Conservation (phyloP, 2,329 filamentous ascomycete genomes). For the Paracoccidioides brasiliensis region DNA sequence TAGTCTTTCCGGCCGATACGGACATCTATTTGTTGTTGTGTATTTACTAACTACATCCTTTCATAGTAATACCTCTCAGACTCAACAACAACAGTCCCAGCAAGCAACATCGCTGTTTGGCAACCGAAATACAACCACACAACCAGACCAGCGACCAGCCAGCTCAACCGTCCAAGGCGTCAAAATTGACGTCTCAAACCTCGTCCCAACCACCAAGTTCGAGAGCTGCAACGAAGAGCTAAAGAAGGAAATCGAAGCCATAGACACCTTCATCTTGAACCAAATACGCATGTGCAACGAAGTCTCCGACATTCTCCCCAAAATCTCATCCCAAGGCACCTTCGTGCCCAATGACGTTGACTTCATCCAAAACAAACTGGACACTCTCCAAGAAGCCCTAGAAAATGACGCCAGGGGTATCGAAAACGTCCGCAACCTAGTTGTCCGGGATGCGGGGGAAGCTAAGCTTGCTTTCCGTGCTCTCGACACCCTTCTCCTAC, state of each 20-base stretch:
- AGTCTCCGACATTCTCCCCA: constrained; percentile 57
- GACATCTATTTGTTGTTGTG: neutral
- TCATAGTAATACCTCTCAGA: constrained; percentile 12
- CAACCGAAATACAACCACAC: constrained; percentile 19
- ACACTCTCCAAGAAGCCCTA: constrained; percentile 49
- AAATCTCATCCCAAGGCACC: constrained; percentile 50
- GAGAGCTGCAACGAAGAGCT: constrained; percentile 75
- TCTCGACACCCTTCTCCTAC: constrained; percentile 61
- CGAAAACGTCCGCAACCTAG: constrained; percentile 41
- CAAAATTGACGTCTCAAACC: constrained; percentile 62
- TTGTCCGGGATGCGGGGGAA: constrained; percentile 55
- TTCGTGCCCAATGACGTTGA: constrained; percentile 53
- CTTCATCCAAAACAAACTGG: constrained; percentile 47
- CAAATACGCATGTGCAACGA: constrained; percentile 63
- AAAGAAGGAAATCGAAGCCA: constrained; percentile 60
- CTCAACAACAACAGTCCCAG: constrained; percentile 11
- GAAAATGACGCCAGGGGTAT: constrained; percentile 51
- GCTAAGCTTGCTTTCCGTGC: constrained; percentile 60
- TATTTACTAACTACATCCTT: constrained; percentile 1
- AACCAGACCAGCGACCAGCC: constrained; percentile 20
- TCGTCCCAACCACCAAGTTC: constrained; percentile 81
- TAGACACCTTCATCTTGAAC: constrained; percentile 67
- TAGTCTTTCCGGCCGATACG: neutral
- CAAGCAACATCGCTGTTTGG: constrained; percentile 23
- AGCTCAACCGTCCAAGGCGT: constrained; percentile 45